Evolutionary conservation across 2,329 filamentous ascomycete genomes (phyloP), one percentile per base, ranked within the genome.

Genomic region (Colletotrichum sp.): DNA sequence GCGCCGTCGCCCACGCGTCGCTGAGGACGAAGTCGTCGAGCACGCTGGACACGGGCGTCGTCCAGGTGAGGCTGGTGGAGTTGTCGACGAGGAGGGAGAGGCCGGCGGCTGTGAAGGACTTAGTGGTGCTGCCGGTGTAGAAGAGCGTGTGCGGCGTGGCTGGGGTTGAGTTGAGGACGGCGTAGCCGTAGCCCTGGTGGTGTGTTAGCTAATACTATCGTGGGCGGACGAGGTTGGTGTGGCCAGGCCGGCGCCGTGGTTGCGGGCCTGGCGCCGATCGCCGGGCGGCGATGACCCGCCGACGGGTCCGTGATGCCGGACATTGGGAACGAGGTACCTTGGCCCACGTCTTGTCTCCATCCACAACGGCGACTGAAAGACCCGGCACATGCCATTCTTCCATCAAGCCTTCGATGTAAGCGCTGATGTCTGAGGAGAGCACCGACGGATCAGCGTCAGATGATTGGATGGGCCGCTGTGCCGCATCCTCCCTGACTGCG

Each of bases 121-220:
- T 93, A 24, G 89, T 91, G 2, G 87, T 91, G 57, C 89, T 91
- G 3, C 87, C 91, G 4, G 85, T 86, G 74, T 89, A 90, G 82
- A 89, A 92, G 4, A 92, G 83, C 0, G 90, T 92, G 34, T 88
- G 83, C 1, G 87, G 80, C 0, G 84, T 88, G 10, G 86, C 86
- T 0, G 83, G 81, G 0, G 81, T 83, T 6, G 79, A 80, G 4
- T 83, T 82, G 6, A 85, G 80, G n/a, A 76, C 74, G 68, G 84
- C 79, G 78, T 86, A 76, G 76, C 88, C 81, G 77, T 86, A 83
- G 36, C 85, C 84, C 86, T 88, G 76, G 77, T 36, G 5, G 10
- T n/a, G 49, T 75, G 44, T 76, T 24, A 78, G 49, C 18, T 4
- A 12, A 8, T 12, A 7, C 16, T 59, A 1, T 18, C 24, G 21